Conservation (phyloP, 2,329 filamentous ascomycete genomes). For the Pezicula neosporulosa region DNA sequence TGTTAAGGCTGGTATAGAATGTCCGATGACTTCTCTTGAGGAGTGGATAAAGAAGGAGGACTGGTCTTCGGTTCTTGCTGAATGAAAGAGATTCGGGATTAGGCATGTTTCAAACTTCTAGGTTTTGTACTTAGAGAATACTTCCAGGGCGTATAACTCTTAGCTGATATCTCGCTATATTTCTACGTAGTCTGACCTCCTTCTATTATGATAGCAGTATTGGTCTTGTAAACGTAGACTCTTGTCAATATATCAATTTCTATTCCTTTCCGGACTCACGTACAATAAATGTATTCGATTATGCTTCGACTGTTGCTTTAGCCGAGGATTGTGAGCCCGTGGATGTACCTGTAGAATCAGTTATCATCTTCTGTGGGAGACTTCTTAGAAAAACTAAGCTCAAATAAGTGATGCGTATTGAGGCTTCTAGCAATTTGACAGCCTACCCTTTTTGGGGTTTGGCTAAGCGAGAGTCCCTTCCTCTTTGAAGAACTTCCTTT, state of each 20-base stretch:
- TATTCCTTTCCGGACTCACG: conserved; percentile 8
- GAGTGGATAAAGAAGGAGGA: conserved; percentile 13
- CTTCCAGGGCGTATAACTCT: not conserved
- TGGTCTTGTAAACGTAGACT: conserved; percentile 10
- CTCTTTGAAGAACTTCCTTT: no score
- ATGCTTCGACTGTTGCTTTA: conserved; percentile 29
- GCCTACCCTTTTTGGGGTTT: no score
- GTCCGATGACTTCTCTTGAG: conserved; percentile 9
- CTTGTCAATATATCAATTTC: conserved; percentile 9
- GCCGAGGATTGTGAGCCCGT: conserved; percentile 32
- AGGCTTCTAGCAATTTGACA: no score
- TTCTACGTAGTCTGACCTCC: conserved; percentile 16
- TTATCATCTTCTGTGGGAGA: no score
- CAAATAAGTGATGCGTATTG: no score
- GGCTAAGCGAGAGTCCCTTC: no score
- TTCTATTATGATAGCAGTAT: conserved; percentile 16
- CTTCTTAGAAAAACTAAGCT: no score
- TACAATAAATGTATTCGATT: conserved; percentile 10
- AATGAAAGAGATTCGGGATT: not conserved
- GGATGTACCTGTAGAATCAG: conserved; percentile 21
- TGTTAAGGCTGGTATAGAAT: conserved; percentile 4
- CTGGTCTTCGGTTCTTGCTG: conserved; percentile 9
- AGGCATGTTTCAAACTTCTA: no score
- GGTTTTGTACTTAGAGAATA: no score
- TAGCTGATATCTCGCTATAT: not conserved